A percentile compares a stretch with the other conserved stretches of the same genome.
Evolutionary conservation across 2,329 filamentous ascomycete genomes (phyloP).

Genomic region (Drechmeria coniospora): DNA sequence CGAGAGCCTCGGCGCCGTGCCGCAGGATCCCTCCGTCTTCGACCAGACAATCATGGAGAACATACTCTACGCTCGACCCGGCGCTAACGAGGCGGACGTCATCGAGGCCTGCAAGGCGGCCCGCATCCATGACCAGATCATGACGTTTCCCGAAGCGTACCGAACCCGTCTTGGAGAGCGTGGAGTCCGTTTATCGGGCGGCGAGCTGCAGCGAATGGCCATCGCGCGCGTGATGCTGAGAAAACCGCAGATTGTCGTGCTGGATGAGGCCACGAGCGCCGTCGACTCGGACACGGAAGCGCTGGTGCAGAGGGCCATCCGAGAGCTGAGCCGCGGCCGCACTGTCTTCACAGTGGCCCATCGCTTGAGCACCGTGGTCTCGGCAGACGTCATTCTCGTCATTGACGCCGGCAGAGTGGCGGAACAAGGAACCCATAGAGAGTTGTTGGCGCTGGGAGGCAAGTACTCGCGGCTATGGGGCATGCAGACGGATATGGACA

Average conservation of each 20-base stretch:
- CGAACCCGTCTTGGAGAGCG: conserved; percentile 29
- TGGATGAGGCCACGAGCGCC: conserved; percentile 37
- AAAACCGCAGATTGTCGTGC: conserved; percentile 14
- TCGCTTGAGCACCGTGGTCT: conserved; percentile 24
- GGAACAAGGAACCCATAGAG: conserved; percentile 34
- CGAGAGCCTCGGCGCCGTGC: conserved; percentile 45
- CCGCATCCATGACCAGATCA: conserved; percentile 48
- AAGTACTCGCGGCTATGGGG: conserved; percentile 37
- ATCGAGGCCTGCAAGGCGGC: conserved; percentile 45
- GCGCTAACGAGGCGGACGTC: conserved; percentile 45
- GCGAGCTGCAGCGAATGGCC: conserved; percentile 33
- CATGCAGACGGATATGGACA: conserved; percentile 18
- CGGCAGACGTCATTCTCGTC: conserved; percentile 36
- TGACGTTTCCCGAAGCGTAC: conserved; percentile 38
- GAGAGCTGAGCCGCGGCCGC: conserved; percentile 26
- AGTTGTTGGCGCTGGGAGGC: conserved; percentile 29
- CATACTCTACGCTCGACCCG: conserved; percentile 43
- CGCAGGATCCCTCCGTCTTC: conserved; percentile 49
- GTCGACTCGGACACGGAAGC: conserved; percentile 29
- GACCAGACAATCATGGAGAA: conserved; percentile 51
- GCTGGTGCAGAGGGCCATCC: conserved; percentile 29
- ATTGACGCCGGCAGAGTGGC: conserved; percentile 33
- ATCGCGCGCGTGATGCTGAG: conserved; percentile 23
- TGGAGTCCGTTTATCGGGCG: conserved; percentile 32
- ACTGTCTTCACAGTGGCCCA: conserved; percentile 38